These are phyloP conservation scores for Penicillium goetzii DNA, from an alignment of 495 filamentous ascomycete species.

Conservation along the genomic window DNA sequence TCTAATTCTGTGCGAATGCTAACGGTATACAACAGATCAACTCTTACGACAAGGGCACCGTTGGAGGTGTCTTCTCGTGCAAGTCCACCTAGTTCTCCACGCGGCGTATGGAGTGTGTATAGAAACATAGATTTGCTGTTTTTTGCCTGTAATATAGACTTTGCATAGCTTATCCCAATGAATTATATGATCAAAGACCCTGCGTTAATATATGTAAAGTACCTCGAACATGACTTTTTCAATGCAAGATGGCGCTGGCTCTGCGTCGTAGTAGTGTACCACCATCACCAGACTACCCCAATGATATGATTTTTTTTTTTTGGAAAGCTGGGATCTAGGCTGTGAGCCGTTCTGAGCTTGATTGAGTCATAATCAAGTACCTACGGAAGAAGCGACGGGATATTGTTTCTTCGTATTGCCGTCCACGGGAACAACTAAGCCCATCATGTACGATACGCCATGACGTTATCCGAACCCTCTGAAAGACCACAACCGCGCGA, in stretches of 20 bases:
- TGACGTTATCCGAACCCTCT: too few relatives aligned
- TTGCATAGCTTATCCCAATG: slow-evolving; percentile 2
- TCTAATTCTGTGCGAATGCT: not conserved
- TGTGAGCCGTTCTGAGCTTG: too few relatives aligned
- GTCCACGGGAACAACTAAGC: too few relatives aligned
- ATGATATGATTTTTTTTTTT: too few relatives aligned
- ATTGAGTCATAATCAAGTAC: too few relatives aligned
- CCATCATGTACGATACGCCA: too few relatives aligned
- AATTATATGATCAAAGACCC: not conserved
- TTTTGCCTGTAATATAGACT: slow-evolving; percentile 9
- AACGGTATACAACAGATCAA: slow-evolving; percentile 4
- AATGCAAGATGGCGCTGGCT: not conserved
- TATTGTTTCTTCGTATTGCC: too few relatives aligned
- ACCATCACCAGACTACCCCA: not conserved
- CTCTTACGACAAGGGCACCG: not conserved
- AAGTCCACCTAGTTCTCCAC: not conserved
- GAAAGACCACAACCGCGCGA: too few relatives aligned
- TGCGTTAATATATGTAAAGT: not conserved
- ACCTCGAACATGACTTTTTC: not conserved
- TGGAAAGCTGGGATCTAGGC: too few relatives aligned
- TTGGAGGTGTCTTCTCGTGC: slow-evolving; percentile 8
- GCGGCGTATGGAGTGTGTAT: slow-evolving; percentile 7
- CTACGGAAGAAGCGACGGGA: too few relatives aligned
- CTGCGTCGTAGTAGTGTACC: not conserved
- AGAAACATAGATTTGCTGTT: slow-evolving; percentile 6